Evolutionary conservation across 139 green algal genomes (phyloP).

Genomic region (Closterium sp.): DNA sequence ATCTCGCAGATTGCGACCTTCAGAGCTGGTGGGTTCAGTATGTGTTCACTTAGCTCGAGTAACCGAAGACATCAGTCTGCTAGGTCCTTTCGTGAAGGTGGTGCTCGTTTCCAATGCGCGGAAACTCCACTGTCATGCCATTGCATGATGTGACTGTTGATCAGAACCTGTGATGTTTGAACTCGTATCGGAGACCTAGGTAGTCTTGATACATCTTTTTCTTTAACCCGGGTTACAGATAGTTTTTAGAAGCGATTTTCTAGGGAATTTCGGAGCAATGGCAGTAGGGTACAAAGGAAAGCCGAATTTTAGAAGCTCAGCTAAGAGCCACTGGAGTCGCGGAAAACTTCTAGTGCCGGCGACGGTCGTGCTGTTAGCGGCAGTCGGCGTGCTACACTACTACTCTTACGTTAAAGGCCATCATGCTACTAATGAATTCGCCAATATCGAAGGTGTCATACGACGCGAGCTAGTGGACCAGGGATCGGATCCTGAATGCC

Average conservation of each 20-base stretch:
- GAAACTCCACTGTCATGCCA: no score
- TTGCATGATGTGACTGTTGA: no score
- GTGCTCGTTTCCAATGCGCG: no score
- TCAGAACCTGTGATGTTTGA: no score
- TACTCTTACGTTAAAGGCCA: background rate
- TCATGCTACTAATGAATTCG: background rate
- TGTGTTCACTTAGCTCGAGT: background rate
- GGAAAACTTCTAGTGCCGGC: background rate
- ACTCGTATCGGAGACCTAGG: no score
- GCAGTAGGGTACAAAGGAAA: background rate
- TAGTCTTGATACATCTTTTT: no score
- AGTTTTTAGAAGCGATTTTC: background rate
- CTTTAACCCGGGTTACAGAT: no score
- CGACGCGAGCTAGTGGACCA: background rate
- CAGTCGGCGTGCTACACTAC: background rate
- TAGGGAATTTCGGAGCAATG: background rate
- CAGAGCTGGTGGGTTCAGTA: background rate
- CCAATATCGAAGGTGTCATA: background rate
- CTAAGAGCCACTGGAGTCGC: background rate
- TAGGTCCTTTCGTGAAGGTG: no score
- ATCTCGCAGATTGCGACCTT: background rate
- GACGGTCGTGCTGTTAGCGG: background rate
- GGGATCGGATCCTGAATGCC: background rate
- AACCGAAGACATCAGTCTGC: no score
- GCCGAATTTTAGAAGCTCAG: background rate